These are phyloP conservation scores for Cyclotella atomus DNA, from an alignment of 108 stramenopile species.

Conservation along the genomic window DNA sequence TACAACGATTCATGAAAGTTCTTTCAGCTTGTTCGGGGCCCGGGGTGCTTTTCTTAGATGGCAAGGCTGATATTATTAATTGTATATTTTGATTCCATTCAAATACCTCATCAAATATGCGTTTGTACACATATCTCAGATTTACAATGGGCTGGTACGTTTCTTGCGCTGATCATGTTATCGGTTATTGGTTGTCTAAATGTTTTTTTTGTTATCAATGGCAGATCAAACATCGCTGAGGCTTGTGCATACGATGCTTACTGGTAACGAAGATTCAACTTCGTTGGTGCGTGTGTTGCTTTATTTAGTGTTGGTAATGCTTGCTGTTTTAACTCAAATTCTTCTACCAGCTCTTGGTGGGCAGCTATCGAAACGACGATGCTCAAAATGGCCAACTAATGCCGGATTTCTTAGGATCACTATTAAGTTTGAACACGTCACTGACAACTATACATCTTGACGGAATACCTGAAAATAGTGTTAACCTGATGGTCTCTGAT, in stretches of 20 bases:
- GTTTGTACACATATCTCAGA: too few relatives aligned
- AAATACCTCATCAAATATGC: neutral
- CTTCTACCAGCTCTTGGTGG: constrained; percentile 32
- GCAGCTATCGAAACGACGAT: constrained; percentile 40
- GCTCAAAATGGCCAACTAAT: neutral
- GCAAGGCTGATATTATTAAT: constrained; percentile 32
- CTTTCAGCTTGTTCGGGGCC: constrained; percentile 22
- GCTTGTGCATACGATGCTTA: neutral
- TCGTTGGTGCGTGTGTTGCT: neutral
- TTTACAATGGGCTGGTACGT: neutral
- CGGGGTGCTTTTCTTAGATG: constrained; percentile 42
- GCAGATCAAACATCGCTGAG: neutral
- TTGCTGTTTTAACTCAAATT: neutral
- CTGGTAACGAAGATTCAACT: neutral
- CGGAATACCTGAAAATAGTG: constrained; percentile 16
- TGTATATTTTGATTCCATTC: constrained; percentile 29
- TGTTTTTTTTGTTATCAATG: too few relatives aligned
- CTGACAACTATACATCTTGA: too few relatives aligned
- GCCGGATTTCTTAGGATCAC: too few relatives aligned
- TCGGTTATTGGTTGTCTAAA: neutral
- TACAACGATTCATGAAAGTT: constrained; percentile 31
- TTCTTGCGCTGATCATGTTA: constrained; percentile 20
- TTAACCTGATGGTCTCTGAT: constrained; percentile 33
- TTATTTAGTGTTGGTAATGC: neutral
- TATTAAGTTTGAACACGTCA: too few relatives aligned